Evolutionary conservation across 768 basidiomycete species (phyloP).

Genomic region (Suillus alpinus): DNA sequence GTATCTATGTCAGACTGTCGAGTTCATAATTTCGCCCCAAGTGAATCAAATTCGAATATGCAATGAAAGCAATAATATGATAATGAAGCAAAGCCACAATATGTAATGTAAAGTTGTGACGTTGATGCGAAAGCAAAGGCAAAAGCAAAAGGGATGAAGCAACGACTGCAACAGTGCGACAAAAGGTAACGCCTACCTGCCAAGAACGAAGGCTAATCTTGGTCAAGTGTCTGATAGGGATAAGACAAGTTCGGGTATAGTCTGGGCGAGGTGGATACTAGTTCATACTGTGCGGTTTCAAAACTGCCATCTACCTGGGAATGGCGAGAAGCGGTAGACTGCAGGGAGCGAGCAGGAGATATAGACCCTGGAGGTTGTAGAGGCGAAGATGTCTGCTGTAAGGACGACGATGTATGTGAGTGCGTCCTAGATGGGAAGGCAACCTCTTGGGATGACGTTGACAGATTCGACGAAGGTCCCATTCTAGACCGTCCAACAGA

Average conservation of each 20-base stretch:
- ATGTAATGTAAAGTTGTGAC: conserved; percentile 1
- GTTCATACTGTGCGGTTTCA: conserved; percentile 67
- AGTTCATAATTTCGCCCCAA: not conserved
- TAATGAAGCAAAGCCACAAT: not conserved
- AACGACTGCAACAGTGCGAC: not conserved
- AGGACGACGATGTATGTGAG: conserved; percentile 11
- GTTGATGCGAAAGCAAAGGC: not conserved
- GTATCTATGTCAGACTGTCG: not conserved
- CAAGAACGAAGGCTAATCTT: conserved; percentile 24
- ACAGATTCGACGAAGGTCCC: conserved; percentile 17
- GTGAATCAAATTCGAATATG: not conserved
- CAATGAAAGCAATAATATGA: not conserved
- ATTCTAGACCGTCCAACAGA: conserved; percentile 17
- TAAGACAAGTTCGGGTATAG: conserved; percentile 45
- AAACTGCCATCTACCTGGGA: conserved; percentile 43
- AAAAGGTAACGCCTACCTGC: not conserved
- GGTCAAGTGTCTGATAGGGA: conserved; percentile 55
- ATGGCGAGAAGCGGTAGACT: conserved; percentile 22
- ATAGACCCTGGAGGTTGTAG: conserved; percentile 18
- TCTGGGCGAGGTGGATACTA: conserved; percentile 49
- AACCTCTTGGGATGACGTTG: conserved; percentile 31
- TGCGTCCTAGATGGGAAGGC: conserved; percentile 11
- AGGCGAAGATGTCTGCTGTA: conserved; percentile 11
- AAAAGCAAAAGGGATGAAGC: not conserved
- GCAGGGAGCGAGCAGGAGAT: conserved; percentile 28